Base-by-base conservation (phyloP, 208 protist genomes). In the Leishmania mexicana region DNA sequence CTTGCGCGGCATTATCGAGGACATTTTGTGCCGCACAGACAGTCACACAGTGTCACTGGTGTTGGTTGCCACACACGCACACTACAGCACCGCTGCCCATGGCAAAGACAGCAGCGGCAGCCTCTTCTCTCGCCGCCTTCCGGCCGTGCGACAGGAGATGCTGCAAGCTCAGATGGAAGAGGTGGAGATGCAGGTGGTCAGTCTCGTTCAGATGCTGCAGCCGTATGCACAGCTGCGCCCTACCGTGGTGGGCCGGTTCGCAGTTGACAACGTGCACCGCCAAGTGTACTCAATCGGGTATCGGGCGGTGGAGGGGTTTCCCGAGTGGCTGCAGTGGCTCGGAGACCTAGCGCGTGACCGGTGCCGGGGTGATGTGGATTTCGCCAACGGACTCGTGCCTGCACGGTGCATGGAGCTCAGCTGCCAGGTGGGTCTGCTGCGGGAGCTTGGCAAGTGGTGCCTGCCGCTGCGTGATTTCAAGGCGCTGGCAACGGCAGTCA, bases 161-260 rank as follows among this genome's bases (percentile, higher is more conserved):
- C 78, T 95, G 40, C 71, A 84, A 13, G 57, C 70, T 5, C 53
- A 90, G 40, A 80, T 97, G 73, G 73, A 85, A 21, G 87, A 91
- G 8, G 67, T 96, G 67, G 92, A 94, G 83, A 77, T 81, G 57
- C 85, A 96, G 81, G 86, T 96, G 17, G 84, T 87, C 47, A 93
- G 88, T 54, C 92, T 94, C 53, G 91, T 95, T 47, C 85, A 89
- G 58, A 80, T 95, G 79, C 75, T 97, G 76, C 92, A 97, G 79
- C 86, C 79, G 31, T 78, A 89, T 45, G 57, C 84, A 7, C 88
- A 92, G 62, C 88, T 92, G 60, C 91, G 92, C 5, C 94, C 94
- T 2, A 85, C 80, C 40, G 92, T 97, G 57, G 83, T 93, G 38
- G 93, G 88, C 35, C 83, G 87, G 24, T 93, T 96, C 64, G 92